phyloP scores from a whole-genome alignment of 805 yeast species.

The Teunomyces lycoperdinae region DNA sequence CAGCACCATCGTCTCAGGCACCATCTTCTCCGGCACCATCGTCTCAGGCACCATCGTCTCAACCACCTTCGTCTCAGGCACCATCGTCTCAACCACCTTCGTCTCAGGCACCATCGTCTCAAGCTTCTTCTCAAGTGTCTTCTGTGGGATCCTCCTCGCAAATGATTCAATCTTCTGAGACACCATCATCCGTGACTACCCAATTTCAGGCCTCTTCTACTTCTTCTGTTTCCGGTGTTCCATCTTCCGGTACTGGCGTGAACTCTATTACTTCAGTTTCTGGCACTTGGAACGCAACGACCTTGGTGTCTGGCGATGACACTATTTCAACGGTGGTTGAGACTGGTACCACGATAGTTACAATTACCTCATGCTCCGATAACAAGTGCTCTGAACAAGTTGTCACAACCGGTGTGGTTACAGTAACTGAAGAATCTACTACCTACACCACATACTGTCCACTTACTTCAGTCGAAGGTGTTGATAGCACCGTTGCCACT shows the following conservation, averaged over 20 bases:
- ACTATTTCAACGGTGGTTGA: slow-evolving; percentile 1
- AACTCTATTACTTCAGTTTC: background rate
- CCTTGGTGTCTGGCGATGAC: background rate
- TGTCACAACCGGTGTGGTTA: slow-evolving; percentile 34
- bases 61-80: background rate
- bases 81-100: too few relatives aligned
- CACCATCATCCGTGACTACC: too few relatives aligned
- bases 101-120: too few relatives aligned
- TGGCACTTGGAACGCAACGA: background rate
- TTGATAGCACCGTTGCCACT: background rate
- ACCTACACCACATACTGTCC: slow-evolving; percentile 35
- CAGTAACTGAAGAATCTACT: slow-evolving; percentile 29
- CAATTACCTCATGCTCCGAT: slow-evolving; percentile 34
- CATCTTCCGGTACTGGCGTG: background rate
- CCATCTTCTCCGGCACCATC: background rate
- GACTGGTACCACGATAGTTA: slow-evolving; percentile 18
- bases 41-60: background rate
- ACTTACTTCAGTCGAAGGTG: slow-evolving; percentile 11
- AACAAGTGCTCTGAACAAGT: slow-evolving; percentile 20
- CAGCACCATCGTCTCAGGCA: background rate
- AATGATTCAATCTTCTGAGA: too few relatives aligned
- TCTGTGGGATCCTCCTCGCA: too few relatives aligned
- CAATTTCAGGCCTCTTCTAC: background rate
- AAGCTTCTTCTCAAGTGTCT: too few relatives aligned
- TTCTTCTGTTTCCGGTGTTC: background rate